Base-by-base conservation (phyloP, 257 asterid species). In the Agastache rugosa region DNA sequence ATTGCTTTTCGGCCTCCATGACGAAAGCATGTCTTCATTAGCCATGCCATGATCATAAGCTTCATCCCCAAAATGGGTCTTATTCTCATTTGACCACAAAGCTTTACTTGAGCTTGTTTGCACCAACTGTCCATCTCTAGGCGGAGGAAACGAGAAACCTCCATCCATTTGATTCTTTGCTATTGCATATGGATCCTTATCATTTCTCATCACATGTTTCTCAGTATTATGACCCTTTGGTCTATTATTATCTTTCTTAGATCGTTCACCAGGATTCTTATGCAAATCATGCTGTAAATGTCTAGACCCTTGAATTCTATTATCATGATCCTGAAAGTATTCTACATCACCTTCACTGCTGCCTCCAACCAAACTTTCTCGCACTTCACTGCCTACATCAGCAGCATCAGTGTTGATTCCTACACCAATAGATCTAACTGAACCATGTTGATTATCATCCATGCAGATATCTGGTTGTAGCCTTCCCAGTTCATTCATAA, bases 371-470 rank as follows among this genome's bases (percentile, higher is more conserved):
- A 94, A 83, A 82, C 97, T 88, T 71, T 88, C 96, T 76, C 91
- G 84, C 73, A 87, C 90, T 83, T 93, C 97, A 72, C 97, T 91
- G 72, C 97, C 97, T 35, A 94, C 77, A 56, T 92, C 97, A 68
- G 99, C 99, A 77, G 87, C 93, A 83, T 95, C 98, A 74, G 96
- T 90, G 79, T 86, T 95, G 73, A 95, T 89, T 69, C 99, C 98
- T 29, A 95, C 99, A 31, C 99, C 99, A 79, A 95, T 95, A n/a
- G 99, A 95, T 80, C 99, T 85, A 69, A 95, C 97, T 8, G 99
- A 95, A 77, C 97, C 94, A 8, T 95, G 97, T 63, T 88, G 98
- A 82, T 92, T 96, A 70, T 95, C 97, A 69, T 95, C 98, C 86
- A 86, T 35, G 78, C 88, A 84, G 25, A 81, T 74, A 82, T 87